phyloP scores from a whole-genome alignment of 2,329 filamentous ascomycete species.

The Fusarium azukiicola region DNA sequence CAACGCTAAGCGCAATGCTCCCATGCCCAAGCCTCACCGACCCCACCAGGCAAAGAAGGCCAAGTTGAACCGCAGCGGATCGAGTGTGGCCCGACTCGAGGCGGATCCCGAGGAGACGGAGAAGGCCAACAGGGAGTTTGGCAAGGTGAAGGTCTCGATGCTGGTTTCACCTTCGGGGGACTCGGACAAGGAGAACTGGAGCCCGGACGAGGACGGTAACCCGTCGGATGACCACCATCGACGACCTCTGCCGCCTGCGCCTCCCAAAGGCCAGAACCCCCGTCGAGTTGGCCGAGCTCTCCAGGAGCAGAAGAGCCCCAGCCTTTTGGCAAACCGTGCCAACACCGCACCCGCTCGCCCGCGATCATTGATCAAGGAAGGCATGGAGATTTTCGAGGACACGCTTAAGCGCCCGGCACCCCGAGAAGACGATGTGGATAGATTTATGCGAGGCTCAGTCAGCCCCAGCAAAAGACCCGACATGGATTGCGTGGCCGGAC shows the following conservation, averaged over 20 bases:
- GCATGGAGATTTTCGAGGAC: slow-evolving; percentile 77
- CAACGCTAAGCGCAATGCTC: slow-evolving; percentile 83
- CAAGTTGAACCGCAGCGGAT: slow-evolving; percentile 80
- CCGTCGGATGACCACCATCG: slow-evolving; percentile 56
- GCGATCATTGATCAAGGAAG: slow-evolving; percentile 56
- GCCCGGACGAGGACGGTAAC: slow-evolving; percentile 73
- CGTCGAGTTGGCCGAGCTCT: slow-evolving; percentile 67
- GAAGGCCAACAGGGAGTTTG: slow-evolving; percentile 51
- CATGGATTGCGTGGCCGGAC: slow-evolving; percentile 93
- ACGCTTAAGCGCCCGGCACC: slow-evolving; percentile 54
- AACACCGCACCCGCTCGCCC: slow-evolving; percentile 66
- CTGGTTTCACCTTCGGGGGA: slow-evolving; percentile 72
- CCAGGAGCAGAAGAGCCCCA: slow-evolving; percentile 63
- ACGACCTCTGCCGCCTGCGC: slow-evolving; percentile 62
- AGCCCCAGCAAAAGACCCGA: slow-evolving; percentile 89
- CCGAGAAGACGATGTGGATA: slow-evolving; percentile 81
- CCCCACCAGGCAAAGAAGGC: slow-evolving; percentile 77
- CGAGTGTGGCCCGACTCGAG: slow-evolving; percentile 82
- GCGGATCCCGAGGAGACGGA: slow-evolving; percentile 56
- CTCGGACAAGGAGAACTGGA: slow-evolving; percentile 98
- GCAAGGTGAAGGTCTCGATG: slow-evolving; percentile 65
- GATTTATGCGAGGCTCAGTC: slow-evolving; percentile 85
- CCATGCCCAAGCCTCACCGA: slow-evolving; percentile 57
- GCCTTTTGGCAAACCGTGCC: slow-evolving; percentile 61
- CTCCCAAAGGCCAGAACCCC: slow-evolving; percentile 57